Evolutionary conservation across 148 eudicot species (phyloP), one percentile per base, ranked within the genome.

Genomic region (Rhododendron griersonianum): DNA sequence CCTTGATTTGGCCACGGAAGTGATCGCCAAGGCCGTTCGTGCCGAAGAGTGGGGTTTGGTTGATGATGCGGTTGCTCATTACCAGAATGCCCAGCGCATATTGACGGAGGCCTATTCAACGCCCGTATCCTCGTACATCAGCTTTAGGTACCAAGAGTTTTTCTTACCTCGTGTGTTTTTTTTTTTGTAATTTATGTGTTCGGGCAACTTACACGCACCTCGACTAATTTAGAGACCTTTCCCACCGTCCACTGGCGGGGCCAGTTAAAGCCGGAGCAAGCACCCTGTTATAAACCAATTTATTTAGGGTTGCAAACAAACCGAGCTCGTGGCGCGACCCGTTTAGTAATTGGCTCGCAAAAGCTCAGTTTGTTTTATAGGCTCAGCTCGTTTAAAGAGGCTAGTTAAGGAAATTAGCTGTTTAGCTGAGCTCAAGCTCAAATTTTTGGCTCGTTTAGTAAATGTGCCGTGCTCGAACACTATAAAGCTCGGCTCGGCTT

Each of bases 1-100:
- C 89, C 95, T 93, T 82, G 98, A 95, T 85, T 89, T 95, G 92
- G 98, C 98, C 13, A 95, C 88, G 85, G 98, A 85, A 71, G 98
- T 93, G 92, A 95, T 93, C 50, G 96, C 87, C 77, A 95, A 95
- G 87, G 99, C 98, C 48, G 95, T 97, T 90, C 91, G 95, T 83
- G 93, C 98, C 41, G 99, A 97, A 86, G 99, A 97, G 83, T 93
- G 98, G 99, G 99, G 95, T 2, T 89, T 97, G 84, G 59, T 87
- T 75, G 94, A 94, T 85, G 99, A 97, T 81, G 99, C 99, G 14
- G 82, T 95, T 87, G 67, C 51, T 19, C 95, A 93, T 77, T 97
- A 97, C 78, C 89, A 91, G 74, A 93, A 89, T 78, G 98, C 99
- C 63, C 91, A 91, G 53, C 90, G 94, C 11, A 93, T 97, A 23